phyloP scores from a whole-genome alignment of 1,284 basidiomycete species.

The Sporisorium graminicola region DNA sequence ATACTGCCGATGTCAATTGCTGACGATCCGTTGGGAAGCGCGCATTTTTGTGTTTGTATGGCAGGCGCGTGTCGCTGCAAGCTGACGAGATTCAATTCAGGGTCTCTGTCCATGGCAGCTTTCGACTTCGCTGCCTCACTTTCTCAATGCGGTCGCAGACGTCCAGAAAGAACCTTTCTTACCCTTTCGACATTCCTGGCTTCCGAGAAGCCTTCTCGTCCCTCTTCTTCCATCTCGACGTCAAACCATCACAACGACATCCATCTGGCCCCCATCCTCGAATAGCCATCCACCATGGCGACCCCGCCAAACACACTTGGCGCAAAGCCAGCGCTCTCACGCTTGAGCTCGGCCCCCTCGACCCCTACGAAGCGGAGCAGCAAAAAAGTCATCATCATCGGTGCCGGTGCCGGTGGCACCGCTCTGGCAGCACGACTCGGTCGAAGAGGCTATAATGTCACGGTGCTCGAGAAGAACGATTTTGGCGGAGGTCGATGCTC shows the following conservation, averaged over 20 bases:
- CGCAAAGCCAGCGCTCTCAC: constrained; percentile 24
- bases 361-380: constrained; percentile 10
- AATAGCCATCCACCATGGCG: constrained; percentile 1
- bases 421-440: constrained; percentile 72
- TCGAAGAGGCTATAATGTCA: constrained; percentile 72
- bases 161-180: too few species aligned
- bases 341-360: constrained; percentile 15
- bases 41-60: too few species aligned
- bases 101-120: constrained; percentile 2
- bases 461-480: constrained; percentile 69
- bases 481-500: constrained; percentile 73
- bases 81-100: constrained; percentile 20
- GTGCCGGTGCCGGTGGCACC: constrained; percentile 73
- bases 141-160: neutral
- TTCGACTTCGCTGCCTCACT: too few species aligned
- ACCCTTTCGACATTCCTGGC: neutral
- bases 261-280: neutral
- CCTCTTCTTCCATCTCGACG: too few species aligned
- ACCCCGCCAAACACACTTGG: neutral
- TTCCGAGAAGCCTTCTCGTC: neutral
- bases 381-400: constrained; percentile 67
- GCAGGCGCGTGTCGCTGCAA: neutral
- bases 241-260: neutral
- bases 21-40: neutral
- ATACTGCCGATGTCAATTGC: neutral